Conservation (phyloP, 176 grass and related monocot species). For the Carex cristatella region DNA sequence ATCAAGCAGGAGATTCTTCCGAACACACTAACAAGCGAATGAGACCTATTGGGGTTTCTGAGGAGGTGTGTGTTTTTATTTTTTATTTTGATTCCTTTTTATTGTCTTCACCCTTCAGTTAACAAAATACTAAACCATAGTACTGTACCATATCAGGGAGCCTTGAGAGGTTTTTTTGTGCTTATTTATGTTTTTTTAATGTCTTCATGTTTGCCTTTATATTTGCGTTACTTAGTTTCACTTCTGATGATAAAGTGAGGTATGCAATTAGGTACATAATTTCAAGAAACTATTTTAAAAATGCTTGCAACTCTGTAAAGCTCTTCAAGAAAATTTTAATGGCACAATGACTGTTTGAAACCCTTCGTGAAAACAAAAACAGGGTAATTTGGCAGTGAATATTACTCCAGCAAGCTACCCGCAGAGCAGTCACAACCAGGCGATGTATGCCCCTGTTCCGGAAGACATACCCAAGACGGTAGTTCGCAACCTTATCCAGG, state of each 20-base stretch:
- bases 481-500: conserved; percentile 61
- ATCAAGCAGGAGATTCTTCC: conserved; percentile 75
- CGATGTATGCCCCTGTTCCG: conserved; percentile 25
- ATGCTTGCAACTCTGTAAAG: conserved; percentile 4
- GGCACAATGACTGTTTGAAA: conserved; percentile 6
- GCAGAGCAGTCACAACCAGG: conserved; percentile 66
- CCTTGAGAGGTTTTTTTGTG: not conserved
- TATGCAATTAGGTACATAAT: not conserved
- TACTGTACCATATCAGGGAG: not conserved
- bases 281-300: not conserved
- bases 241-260: not conserved
- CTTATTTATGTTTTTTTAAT: not conserved
- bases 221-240: not conserved
- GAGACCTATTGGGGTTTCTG: conserved; percentile 84
- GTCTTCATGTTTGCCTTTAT: not conserved
- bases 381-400: conserved; percentile 91
- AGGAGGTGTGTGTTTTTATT: conserved; percentile 52
- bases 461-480: conserved; percentile 94
- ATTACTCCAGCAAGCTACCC: conserved; percentile 71
- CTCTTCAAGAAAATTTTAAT: not conserved
- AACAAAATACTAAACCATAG: not conserved
- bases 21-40: conserved; percentile 80
- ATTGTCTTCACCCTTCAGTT: not conserved
- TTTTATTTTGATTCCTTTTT: not conserved
- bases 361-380: conserved; percentile 27